Conservation (phyloP, 176 grass and related monocot genomes). For the Tuctoria greenei region DNA sequence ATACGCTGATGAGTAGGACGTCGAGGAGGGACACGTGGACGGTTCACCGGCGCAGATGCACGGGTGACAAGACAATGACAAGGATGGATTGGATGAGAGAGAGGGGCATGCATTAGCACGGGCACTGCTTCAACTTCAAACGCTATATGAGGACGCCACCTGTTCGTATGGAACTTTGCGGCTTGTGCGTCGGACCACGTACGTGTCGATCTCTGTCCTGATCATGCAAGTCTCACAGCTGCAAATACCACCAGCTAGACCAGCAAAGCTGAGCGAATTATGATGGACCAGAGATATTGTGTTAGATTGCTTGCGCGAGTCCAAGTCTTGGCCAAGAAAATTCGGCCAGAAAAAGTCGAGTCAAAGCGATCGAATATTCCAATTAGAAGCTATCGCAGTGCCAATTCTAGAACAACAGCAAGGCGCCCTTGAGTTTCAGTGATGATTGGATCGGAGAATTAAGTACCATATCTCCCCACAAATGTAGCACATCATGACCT, state of each 20-base stretch:
- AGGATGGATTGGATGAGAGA: not conserved
- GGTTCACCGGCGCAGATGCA: no score
- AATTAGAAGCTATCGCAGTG: not conserved
- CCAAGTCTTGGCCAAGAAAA: not conserved
- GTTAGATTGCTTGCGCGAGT: not conserved
- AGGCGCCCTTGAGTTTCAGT: not conserved
- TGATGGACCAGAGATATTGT: not conserved
- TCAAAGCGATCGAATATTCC: not conserved
- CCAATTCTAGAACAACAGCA: no score
- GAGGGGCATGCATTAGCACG: no score
- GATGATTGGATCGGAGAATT: conserved; percentile 31
- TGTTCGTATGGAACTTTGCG: not conserved
- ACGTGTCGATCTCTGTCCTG: not conserved
- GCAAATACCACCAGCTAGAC: not conserved
- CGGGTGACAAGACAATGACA: no score
- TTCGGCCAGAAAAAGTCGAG: not conserved
- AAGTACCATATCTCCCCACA: not conserved
- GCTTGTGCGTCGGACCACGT: not conserved
- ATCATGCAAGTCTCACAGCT: not conserved
- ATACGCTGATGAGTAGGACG: not conserved
- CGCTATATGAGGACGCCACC: not conserved
- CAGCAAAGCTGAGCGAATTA: not conserved
- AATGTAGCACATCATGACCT: conserved; percentile 26
- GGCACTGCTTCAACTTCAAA: not conserved
- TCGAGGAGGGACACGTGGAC: not conserved